Conservation (phyloP, 352 stramenopile genomes). For the Globisporangium camurandrum region DNA sequence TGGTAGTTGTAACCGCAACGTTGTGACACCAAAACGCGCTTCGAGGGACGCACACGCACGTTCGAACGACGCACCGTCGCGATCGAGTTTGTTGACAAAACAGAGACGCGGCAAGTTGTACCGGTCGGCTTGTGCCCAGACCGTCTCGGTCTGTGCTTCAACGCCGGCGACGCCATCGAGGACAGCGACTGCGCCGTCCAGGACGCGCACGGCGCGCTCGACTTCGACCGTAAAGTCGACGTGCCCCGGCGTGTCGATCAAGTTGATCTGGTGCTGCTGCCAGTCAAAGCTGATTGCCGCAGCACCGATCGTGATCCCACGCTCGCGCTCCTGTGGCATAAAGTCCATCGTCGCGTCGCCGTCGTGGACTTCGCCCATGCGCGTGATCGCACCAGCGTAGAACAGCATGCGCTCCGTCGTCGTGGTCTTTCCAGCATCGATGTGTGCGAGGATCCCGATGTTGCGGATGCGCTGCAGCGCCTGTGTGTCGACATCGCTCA, state of each 20-base stretch:
- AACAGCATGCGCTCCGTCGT: constrained; percentile 98
- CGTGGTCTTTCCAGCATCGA: constrained; percentile 98
- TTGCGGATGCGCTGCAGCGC: constrained; percentile 80
- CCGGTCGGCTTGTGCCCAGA: constrained; percentile 75
- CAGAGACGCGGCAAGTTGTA: constrained; percentile 88
- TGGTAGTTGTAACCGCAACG: constrained; percentile 57
- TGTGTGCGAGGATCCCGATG: constrained; percentile 98
- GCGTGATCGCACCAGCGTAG: constrained; percentile 85
- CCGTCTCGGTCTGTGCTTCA: constrained; percentile 85
- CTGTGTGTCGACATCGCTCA: constrained; percentile 6
- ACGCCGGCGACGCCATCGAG: constrained; percentile 97
- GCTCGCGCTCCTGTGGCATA: constrained; percentile 92
- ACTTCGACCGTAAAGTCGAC: constrained; percentile 99
- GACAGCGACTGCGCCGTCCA: constrained; percentile 96
- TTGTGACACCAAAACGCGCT: constrained; percentile 46
- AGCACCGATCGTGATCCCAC: constrained; percentile 97
- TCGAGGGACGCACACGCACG: constrained; percentile 78
- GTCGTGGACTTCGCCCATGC: constrained; percentile 73
- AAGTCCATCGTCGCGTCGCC: constrained; percentile 80
- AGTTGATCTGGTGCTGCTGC: constrained; percentile 93
- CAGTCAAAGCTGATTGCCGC: constrained; percentile 95
- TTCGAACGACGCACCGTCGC: constrained; percentile 92
- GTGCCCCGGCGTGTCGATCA: constrained; percentile 97
- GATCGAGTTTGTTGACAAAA: constrained; percentile 97
- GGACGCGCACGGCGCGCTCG: constrained; percentile 93